Conservation (phyloP, 2,329 filamentous ascomycete genomes). For the Didymellaceae sp. region DNA sequence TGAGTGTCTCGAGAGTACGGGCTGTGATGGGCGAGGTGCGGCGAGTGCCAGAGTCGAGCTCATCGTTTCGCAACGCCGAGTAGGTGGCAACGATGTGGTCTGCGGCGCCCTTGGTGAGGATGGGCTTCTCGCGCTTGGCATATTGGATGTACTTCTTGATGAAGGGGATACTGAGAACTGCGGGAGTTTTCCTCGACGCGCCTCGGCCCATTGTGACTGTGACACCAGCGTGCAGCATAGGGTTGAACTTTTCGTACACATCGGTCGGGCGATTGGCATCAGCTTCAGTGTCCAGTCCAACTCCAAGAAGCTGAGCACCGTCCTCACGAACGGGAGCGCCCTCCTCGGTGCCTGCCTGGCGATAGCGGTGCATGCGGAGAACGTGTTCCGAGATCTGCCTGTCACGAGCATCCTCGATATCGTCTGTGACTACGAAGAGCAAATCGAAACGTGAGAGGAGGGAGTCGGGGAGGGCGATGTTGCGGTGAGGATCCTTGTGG, state of each 20-base stretch:
- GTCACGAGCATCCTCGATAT: conserved; percentile 93
- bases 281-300: conserved; percentile 80
- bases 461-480: conserved; percentile 96
- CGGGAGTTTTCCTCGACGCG: conserved; percentile 75
- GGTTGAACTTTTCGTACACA: conserved; percentile 94
- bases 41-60: conserved; percentile 91
- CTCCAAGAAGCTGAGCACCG: conserved; percentile 80
- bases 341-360: conserved; percentile 90
- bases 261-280: conserved; percentile 79
- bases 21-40: conserved; percentile 95
- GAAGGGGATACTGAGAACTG: conserved; percentile 94
- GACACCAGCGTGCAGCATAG: conserved; percentile 93
- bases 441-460: conserved; percentile 98
- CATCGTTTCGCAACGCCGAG: conserved; percentile 91
- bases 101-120: conserved; percentile 87
- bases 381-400: conserved; percentile 95
- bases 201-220: conserved; percentile 77
- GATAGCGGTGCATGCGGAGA: conserved; percentile 94
- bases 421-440: conserved; percentile 95
- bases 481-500: conserved; percentile 98
- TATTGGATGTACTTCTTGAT: conserved; percentile 99
- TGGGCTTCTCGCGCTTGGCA: conserved; percentile 88
- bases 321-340: conserved; percentile 93
- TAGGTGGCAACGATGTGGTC: conserved; percentile 92
- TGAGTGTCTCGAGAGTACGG: conserved; percentile 96